A percentile compares a stretch with the other conserved stretches of the same genome.
These are phyloP conservation scores for Macrocybe gigantea DNA, from an alignment of 768 basidiomycete species.

Conservation along the genomic window DNA sequence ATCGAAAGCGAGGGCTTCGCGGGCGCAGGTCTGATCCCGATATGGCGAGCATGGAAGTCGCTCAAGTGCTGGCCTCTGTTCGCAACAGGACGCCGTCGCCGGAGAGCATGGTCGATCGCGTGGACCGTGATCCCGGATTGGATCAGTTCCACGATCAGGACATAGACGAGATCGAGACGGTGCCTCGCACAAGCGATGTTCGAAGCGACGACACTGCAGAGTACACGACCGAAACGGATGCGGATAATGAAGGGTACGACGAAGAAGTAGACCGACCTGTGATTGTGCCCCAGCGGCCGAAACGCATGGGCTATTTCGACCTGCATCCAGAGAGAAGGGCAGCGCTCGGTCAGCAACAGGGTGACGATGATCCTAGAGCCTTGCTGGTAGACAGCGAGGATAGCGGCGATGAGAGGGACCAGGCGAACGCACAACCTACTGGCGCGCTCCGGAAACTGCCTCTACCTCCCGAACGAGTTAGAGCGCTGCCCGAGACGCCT, in stretches of 20 bases:
- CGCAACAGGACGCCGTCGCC: slow-evolving; percentile 30
- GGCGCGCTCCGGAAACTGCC: slow-evolving; percentile 12
- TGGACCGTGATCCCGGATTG: slow-evolving; percentile 28
- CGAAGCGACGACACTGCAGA: slow-evolving; percentile 17
- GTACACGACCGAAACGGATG: neutral
- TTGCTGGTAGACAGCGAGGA: slow-evolving; percentile 30
- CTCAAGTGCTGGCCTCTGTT: slow-evolving; percentile 62
- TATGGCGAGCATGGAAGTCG: slow-evolving; percentile 66
- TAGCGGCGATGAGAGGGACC: slow-evolving; percentile 14
- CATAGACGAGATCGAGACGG: slow-evolving; percentile 44
- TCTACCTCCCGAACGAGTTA: slow-evolving; percentile 8
- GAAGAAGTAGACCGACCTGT: slow-evolving; percentile 11
- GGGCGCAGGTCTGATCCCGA: slow-evolving; percentile 51
- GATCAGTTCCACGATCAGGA: slow-evolving; percentile 38
- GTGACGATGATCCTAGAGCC: slow-evolving; percentile 30
- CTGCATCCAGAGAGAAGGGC: slow-evolving; percentile 69
- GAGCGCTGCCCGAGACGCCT: slow-evolving; percentile 1
- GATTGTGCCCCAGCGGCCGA: slow-evolving; percentile 26
- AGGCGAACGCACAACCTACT: slow-evolving; percentile 10
- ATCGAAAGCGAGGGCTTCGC: slow-evolving; percentile 26
- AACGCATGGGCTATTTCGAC: slow-evolving; percentile 69
- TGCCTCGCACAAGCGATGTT: slow-evolving; percentile 29
- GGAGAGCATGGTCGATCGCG: slow-evolving; percentile 27
- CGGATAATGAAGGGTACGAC: slow-evolving; percentile 11
- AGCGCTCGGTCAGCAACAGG: slow-evolving; percentile 15